Base-by-base conservation (phyloP, 306 rosid species). In the Rubus parviflorus region DNA sequence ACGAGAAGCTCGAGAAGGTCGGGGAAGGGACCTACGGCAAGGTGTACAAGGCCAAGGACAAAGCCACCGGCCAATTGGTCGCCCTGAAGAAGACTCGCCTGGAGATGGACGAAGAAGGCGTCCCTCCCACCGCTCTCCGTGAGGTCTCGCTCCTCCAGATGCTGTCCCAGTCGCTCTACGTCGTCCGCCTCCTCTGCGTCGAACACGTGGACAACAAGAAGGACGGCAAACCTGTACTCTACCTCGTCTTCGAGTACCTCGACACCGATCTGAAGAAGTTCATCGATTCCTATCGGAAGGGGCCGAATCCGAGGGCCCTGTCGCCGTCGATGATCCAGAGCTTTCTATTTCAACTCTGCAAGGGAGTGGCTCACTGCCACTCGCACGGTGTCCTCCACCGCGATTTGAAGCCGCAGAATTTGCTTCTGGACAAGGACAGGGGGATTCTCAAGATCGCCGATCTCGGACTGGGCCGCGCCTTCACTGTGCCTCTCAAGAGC, bases 11-110 rank as follows among this genome's bases (percentile, higher is more conserved):
- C 0, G 98, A 95, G 88, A 95, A 95, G 86, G 98, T 92, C 0
- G 98, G 98, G 8, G 98, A 95, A 85, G 98, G 98, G 2, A 95
- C 98, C 0, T 95, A 95, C 82, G 98, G 98, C 13, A 94, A 94
- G 66, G 98, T 94, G 1, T 94, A 94, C 90, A 94, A 94, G 75
- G 98, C 98, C 0, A 86, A 87, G 38, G 97, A 94, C 80, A 90
- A 89, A 43, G 83, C 86, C 12, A 90, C 83, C 0, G 98, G 98
- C 12, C 91, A 92, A 35, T 16, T 94, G 40, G 98, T 94, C 1
- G 98, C 98, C 0, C 85, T 94, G 2, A 94, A 94, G 82, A 94
- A 94, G 83, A 94, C 97, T 0, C 89, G 97, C 8, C 84, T 94
- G 8, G 97, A 94, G 70, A 94, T 94, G 98, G 98, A 94, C 70